Evolutionary conservation across 1,284 basidiomycete species (phyloP), one percentile per base, ranked within the genome.

Genomic region (Trametes versicolor): DNA sequence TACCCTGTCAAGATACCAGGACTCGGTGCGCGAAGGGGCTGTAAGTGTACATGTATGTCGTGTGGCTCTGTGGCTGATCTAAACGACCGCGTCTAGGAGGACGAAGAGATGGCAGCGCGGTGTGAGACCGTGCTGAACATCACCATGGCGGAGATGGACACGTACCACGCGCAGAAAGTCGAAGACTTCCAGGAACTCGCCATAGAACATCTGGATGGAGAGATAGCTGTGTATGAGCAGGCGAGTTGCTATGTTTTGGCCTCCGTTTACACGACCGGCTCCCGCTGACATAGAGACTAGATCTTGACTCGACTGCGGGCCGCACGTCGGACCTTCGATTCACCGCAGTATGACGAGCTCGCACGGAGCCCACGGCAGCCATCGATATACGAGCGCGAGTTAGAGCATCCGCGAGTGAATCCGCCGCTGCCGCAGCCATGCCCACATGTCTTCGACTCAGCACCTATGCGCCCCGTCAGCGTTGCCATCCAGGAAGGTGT

Each of bases 41-140:
- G 84, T 84, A 74, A 73, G 84, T 72, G 27, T 45, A 21, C 13
- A 32, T 10, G 13, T 32, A 10, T 21, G 12, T 34, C 45, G 13
- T 25, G 13, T 25, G 15, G 27, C 25, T 27, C n/a, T 7, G 17
- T 10, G 48, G 41, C 19, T 17, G 25, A 27, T 0, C 13, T 29
- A 27, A 48, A 21, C 34, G 10, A 9, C 27, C 13, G 15, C 48
- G 58, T 56, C 13, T 63, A 91, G 88, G 75, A 82, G n/a, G 81
- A 89, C 68, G 87, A 89, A 62, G 88, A 90, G 19, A 77, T 91
- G 65, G 86, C 88, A 1, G 82, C 87, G 3, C 85, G 94, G 21
- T 95, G 92, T 75, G 94, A 96, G 78, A 96, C 94, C 0, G 92
- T 95, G 8, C 78, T 96, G 27, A 96, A 96, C 75, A 89, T 89